Conservation (phyloP, 2,329 filamentous ascomycete genomes). For the Delphinella strobiligena region DNA sequence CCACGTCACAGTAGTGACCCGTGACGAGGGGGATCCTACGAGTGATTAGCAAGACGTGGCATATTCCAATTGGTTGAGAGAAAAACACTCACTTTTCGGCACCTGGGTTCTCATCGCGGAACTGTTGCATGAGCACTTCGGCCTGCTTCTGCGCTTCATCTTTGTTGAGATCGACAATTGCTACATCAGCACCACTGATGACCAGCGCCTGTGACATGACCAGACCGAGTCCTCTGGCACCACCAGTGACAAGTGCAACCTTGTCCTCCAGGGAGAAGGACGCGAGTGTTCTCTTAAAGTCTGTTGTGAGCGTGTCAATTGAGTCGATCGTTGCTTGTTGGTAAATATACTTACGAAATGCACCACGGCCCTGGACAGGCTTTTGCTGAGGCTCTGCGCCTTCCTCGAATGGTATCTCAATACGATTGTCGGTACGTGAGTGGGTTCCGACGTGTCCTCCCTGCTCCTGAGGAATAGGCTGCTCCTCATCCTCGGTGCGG, state of each 20-base stretch:
- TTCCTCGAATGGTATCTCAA: conserved; percentile 67
- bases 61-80: conserved; percentile 5
- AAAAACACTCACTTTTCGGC: conserved; percentile 47
- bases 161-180: conserved; percentile 88
- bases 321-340: too few species aligned
- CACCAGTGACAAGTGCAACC: conserved; percentile 78
- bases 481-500: not conserved
- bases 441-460: conserved; percentile 50
- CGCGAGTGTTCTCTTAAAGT: conserved; percentile 74
- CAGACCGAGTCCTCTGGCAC: conserved; percentile 75
- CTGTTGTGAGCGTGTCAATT: too few species aligned
- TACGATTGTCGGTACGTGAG: conserved; percentile 67
- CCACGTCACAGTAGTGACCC: conserved; percentile 81
- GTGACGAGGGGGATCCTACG: conserved; percentile 66
- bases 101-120: conserved; percentile 68
- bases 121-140: conserved; percentile 58
- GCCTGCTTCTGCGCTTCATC: conserved; percentile 75
- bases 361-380: conserved; percentile 64
- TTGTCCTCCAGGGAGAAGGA: conserved; percentile 77
- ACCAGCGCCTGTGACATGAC: conserved; percentile 91
- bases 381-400: conserved; percentile 61
- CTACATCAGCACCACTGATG: conserved; percentile 75
- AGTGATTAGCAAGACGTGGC: not conserved
- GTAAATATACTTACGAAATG: conserved; percentile 36
- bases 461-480: conserved; percentile 13